Evolutionary conservation across 2,329 filamentous ascomycete species (phyloP), one percentile per base, ranked within the genome.

Genomic region (Metarhizium rileyi): DNA sequence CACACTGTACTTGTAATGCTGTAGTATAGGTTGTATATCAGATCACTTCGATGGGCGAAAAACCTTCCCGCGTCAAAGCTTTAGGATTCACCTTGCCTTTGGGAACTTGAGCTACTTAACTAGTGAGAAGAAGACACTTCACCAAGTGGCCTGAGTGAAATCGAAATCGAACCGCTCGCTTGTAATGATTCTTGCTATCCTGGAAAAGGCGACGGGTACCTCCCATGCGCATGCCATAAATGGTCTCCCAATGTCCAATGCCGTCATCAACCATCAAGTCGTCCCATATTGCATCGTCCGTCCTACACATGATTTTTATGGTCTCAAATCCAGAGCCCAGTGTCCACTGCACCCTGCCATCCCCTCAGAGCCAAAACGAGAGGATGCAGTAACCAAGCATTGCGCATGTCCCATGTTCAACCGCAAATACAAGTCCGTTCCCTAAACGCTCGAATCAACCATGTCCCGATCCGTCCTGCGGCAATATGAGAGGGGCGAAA

Each of bases 181-280:
- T 28, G 10, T 28, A 50, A 51, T 44, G 43, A 50, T 48, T 46
- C 26, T 53, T 50, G 50, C 50, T 51, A 50, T 42, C 45, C 38
- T 48, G 47, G 49, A 27, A 51, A 43, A 48, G 45, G 46, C 46
- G 26, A 42, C 50, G 52, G 51, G 51, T 52, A 52, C 50, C 51
- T 50, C 14, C 44, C 47, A 35, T 47, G 43, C 47, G 50, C 27
- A 44, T 49, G 40, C 44, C 47, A 22, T 38, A 40, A 36, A 22
- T 20, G 26, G 30, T 33, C 33, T n/a, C 20, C 47, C 38, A 12
- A 40, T 51, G n/a, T 30, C 30, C 22, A 12, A 40, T 50, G 26
- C 44, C 30, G 8, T 25, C 33, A 33, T 46, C 44, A 44, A 16
- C 25, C 41, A 35, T 49, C 47, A 41, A 45, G 16, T 44, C 23